Evolutionary conservation across 192 early-diverging fungal species (phyloP), one percentile per base, ranked within the genome.

Genomic region (Jimgerdemannia lactiflua): DNA sequence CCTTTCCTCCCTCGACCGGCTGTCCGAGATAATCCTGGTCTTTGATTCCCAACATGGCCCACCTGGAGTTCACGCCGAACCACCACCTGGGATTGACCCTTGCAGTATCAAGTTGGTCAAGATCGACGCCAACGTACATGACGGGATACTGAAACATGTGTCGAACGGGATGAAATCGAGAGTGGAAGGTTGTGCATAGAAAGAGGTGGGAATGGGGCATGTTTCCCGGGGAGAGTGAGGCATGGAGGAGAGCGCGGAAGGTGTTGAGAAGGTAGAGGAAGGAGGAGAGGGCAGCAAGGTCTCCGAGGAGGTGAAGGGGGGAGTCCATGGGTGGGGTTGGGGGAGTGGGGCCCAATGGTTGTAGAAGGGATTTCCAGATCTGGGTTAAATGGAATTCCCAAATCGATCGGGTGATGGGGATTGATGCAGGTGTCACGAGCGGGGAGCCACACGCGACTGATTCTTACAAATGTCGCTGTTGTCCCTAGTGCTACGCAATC

Each of bases 141-240:
- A 90, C 63, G 3, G 86, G 83, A 69, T 90, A 90, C 40, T 67
- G n/a, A 75, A 90, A 90, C 6, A 75, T 39, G 75, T 89, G 87
- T 2, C 66, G 43, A 6, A 75, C 74, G 8, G 88, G 88, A 43
- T 65, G n/a, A 71, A 83, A 77, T 14, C 89, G 82, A 4, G 74
- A 64, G 73, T 90, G 89, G 42, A 39, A 66, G 7, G 89, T 90
- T 65, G 59, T n/a, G 39, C 65, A 74, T 70, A 70, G 68, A 70
- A 68, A 68, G 8, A 68, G 67, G 20, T 41, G 67, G 43, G 8
- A 72, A 42, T 44, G 39, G 42, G 17, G 39, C 39, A 19, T 68
- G 42, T 18, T 17, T 20, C 14, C 29, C 17, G 17, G n/a, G 49
- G 11, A 20, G 64, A 40, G 44, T 18, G 17, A 41, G 39, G 9